Conservation (phyloP, 1,284 basidiomycete genomes). For the Leccinum fallax region DNA sequence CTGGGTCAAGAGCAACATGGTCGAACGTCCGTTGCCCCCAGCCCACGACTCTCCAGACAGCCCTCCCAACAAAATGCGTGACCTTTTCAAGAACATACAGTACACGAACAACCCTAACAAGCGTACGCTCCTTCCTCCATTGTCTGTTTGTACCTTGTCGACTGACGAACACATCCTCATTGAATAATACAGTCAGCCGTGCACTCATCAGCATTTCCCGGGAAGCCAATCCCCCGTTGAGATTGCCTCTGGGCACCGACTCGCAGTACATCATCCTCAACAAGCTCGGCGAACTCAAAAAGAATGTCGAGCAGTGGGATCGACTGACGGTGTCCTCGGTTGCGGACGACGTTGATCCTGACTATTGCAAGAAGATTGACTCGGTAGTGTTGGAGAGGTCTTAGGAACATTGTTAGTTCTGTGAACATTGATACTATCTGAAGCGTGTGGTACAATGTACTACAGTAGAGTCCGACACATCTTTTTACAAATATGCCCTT, state of each 20-base stretch:
- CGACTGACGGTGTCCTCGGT: conserved; percentile 21
- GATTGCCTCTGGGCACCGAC: conserved; percentile 24
- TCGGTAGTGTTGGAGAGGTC: not conserved
- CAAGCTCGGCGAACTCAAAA: conserved; percentile 22
- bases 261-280: conserved; percentile 21
- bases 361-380: conserved; percentile 13
- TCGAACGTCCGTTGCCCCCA: conserved; percentile 17
- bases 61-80: conserved; percentile 19
- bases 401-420: too few species aligned
- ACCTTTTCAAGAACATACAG: conserved; percentile 6
- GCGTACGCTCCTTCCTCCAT: not conserved
- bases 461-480: too few species aligned
- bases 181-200: conserved; percentile 13
- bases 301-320: conserved; percentile 22
- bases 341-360: conserved; percentile 25
- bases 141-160: not conserved
- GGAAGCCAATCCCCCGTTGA: conserved; percentile 24
- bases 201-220: conserved; percentile 22
- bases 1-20: conserved; percentile 25
- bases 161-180: not conserved
- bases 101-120: conserved; percentile 12
- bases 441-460: too few species aligned
- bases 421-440: too few species aligned
- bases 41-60: conserved; percentile 21
- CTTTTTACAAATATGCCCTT: too few species aligned